Conservation (phyloP, 345 rosid species). For the Orychophragmus violaceus region DNA sequence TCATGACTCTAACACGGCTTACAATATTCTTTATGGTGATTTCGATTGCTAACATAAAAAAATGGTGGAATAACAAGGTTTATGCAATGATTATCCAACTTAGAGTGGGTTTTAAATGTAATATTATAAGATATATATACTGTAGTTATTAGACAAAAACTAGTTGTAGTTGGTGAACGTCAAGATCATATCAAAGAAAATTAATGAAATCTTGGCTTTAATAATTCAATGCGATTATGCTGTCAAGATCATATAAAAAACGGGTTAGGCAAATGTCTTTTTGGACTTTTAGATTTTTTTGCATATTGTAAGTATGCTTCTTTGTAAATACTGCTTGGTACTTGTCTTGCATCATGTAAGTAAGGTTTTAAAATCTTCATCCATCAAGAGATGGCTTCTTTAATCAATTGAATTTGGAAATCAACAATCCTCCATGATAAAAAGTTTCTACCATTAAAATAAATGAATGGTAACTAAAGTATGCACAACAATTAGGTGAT, state of each 20-base stretch:
- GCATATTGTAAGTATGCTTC: neutral
- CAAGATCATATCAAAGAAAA: neutral
- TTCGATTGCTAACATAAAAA: neutral
- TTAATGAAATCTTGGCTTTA: neutral
- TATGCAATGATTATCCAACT: neutral
- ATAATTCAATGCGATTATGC: neutral
- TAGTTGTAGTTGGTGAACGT: neutral
- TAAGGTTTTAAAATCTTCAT: neutral
- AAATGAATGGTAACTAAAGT: too few relatives aligned
- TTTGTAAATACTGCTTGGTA: neutral
- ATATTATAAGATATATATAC: neutral
- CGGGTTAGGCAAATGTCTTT: neutral
- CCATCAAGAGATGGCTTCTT: neutral
- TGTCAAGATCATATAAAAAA: neutral
- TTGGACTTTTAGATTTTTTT: neutral
- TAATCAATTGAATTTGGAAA: neutral
- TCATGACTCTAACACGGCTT: neutral
- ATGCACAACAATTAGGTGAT: neutral
- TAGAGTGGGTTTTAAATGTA: neutral
- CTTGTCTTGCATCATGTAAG: slow-evolving; percentile 7
- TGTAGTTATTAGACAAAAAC: neutral
- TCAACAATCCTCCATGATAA: neutral
- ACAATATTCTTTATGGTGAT: neutral
- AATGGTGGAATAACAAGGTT: neutral
- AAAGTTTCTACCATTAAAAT: neutral